phyloP scores from a whole-genome alignment of 352 stramenopile genomes.

The Lagenidium giganteum region DNA sequence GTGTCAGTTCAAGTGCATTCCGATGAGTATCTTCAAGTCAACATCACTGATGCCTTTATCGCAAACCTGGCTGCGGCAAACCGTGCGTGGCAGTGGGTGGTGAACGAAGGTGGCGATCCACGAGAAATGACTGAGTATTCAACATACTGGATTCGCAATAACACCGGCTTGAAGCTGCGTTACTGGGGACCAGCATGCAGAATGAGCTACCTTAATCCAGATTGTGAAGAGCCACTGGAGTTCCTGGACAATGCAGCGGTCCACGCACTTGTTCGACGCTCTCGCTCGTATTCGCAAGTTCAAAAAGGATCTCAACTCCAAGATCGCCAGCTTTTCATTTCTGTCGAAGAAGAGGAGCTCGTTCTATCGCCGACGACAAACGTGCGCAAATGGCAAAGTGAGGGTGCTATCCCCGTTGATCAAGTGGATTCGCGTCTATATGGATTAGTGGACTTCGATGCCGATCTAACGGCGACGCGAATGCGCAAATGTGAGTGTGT shows the following conservation, averaged over 20 bases:
- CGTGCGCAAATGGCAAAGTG: constrained; percentile 63
- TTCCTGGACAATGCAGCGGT: constrained; percentile 29
- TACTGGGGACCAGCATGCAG: constrained; percentile 68
- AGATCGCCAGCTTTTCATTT: constrained; percentile 62
- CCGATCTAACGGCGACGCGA: constrained; percentile 28
- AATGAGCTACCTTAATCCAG: constrained; percentile 41
- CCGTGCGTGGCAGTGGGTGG: constrained; percentile 75
- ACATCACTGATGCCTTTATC: constrained; percentile 79
- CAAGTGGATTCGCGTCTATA: constrained; percentile 84
- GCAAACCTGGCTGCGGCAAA: constrained; percentile 72
- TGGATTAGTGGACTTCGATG: constrained; percentile 61
- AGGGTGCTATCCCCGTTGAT: constrained; percentile 73
- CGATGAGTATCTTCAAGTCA: constrained; percentile 60
- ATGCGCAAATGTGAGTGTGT: constrained; percentile 82
- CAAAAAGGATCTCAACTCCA: constrained; percentile 1
- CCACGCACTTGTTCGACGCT: constrained; percentile 5
- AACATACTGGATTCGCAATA: constrained; percentile 85
- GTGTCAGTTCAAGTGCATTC: no score
- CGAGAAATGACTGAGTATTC: constrained; percentile 79
- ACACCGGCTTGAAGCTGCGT: constrained; percentile 69
- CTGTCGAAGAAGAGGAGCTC: constrained; percentile 54
- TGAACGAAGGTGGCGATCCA: constrained; percentile 57
- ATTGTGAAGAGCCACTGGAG: constrained; percentile 57
- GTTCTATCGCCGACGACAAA: no score
- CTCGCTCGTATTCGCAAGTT: neutral